Percentiles rank a stretch among this genome's conserved stretches.
phyloP scores from a whole-genome alignment of 345 rosid genomes.

The Heritiera littoralis region DNA sequence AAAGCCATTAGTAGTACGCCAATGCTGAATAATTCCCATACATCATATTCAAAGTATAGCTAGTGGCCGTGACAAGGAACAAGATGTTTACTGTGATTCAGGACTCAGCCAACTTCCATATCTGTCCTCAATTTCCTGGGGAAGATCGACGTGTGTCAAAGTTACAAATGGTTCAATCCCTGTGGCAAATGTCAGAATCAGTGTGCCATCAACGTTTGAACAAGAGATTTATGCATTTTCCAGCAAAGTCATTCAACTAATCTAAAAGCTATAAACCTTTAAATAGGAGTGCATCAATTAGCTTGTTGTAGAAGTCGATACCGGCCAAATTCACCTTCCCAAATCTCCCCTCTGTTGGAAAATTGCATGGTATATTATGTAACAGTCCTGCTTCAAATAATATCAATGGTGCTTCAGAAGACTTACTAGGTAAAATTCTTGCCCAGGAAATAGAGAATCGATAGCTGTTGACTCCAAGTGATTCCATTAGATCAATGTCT shows the following conservation, averaged over 20 bases:
- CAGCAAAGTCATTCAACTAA: too few relatives aligned
- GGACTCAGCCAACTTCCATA: conserved; percentile 79
- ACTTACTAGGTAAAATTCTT: conserved; percentile 60
- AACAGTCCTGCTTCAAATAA: too few relatives aligned
- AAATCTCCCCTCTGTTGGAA: conserved; percentile 58
- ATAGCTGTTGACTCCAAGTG: conserved; percentile 41
- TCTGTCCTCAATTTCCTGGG: conserved; percentile 73
- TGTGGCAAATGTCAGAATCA: conserved; percentile 10
- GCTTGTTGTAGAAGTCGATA: conserved; percentile 53
- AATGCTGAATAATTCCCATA: too few relatives aligned
- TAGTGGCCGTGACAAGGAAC: too few relatives aligned
- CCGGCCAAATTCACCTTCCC: conserved; percentile 61
- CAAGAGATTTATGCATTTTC: background rate
- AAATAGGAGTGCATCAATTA: conserved; percentile 55
- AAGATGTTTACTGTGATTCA: conserved; percentile 40
- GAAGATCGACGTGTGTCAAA: conserved; percentile 63
- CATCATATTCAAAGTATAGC: too few relatives aligned
- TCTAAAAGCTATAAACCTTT: conserved; percentile 25
- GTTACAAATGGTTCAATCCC: conserved; percentile 82
- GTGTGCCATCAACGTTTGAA: too few relatives aligned
- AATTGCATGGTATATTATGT: too few relatives aligned
- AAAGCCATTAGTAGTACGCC: too few relatives aligned
- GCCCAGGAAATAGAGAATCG: conserved; percentile 88
- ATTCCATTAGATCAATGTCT: conserved; percentile 32
- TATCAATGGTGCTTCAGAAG: too few relatives aligned